A percentile compares a stretch with the other conserved stretches of the same genome.
phyloP scores from a whole-genome alignment of 1,284 basidiomycete genomes.

The Neotropicomus parvogracilis region DNA sequence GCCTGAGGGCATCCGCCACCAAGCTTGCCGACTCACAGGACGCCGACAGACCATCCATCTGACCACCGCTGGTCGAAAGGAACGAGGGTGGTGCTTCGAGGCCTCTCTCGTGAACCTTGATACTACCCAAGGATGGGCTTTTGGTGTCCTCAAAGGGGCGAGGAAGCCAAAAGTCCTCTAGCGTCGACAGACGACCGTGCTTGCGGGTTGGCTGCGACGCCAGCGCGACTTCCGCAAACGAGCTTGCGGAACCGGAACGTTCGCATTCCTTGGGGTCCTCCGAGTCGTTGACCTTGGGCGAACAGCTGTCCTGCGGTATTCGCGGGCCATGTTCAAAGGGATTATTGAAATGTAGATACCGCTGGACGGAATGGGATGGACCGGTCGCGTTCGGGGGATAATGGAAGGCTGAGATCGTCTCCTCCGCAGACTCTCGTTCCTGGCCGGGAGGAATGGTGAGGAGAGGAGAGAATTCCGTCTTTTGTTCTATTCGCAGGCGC shows the following conservation, averaged over 20 bases:
- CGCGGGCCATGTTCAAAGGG: not conserved
- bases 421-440: conserved; percentile 1
- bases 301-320: conserved; percentile 2
- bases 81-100: conserved; percentile 18
- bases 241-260: conserved; percentile 14
- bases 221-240: conserved; percentile 17
- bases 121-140: not conserved
- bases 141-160: conserved; percentile 22
- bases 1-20: not conserved
- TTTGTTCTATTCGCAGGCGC: conserved; percentile 7
- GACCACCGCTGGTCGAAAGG: not conserved
- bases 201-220: not conserved
- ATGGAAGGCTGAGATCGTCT: conserved; percentile 1
- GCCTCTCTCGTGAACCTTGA: conserved; percentile 19
- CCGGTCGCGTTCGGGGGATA: not conserved
- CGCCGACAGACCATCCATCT: not conserved
- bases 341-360: not conserved
- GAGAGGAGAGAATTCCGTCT: conserved; percentile 23
- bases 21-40: not conserved
- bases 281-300: not conserved
- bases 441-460: conserved; percentile 17
- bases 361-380: conserved; percentile 2
- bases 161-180: conserved; percentile 22
- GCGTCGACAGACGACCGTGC: conserved; percentile 15
- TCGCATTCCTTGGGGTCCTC: not conserved